Base-by-base conservation (phyloP, 139 green algal genomes). In the Chlorella sp. region DNA sequence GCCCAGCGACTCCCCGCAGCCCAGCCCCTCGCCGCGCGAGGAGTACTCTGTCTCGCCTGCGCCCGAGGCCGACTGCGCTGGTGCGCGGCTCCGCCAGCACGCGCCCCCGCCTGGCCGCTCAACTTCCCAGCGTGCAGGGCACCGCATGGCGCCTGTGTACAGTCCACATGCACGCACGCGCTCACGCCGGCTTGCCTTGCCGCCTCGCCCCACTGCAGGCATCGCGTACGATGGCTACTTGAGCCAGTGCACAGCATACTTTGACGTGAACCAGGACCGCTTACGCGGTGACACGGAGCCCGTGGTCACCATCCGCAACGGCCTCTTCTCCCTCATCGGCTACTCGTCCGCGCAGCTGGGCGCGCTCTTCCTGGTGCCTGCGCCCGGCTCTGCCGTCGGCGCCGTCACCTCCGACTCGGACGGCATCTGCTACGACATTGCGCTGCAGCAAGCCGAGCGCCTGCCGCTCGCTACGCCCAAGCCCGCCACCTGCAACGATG, bases 201-300 rank as follows among this genome's bases (percentile, higher is more conserved):
- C 65, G 9, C 21, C n/a, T 42, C 42, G 7, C 29, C 15, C 33
- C n/a, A n/a, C n/a, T n/a, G n/a, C n/a, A n/a, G n/a, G n/a, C n/a
- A n/a, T n/a, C n/a, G n/a, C n/a, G n/a, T n/a, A n/a, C n/a, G 46
- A 46, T 62, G 67, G 45, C 67, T 73, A 73, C 46, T 21, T 73
- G 29, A 73, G 17, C 35, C n/a, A 17, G 46, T 73, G 67, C 67
- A 61, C 48, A 3, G 43, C 63, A 50, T 74, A 36, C 35, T 25
- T 27, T 1, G 67, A 74, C 50, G 17, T 31, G 23, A 62, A 51
- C 67, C 36, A 1, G 1, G 67, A 74, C 21, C 35, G 67, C 67
- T 4, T 48, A 19, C 21, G 14, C 2, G 50, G 33, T 33, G 11
- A 33, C 19, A 11, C 19, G 23, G 67, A 74, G 35, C 46, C 50